Conservation (phyloP, 768 basidiomycete genomes). For the Pulveroboletus ravenelii region DNA sequence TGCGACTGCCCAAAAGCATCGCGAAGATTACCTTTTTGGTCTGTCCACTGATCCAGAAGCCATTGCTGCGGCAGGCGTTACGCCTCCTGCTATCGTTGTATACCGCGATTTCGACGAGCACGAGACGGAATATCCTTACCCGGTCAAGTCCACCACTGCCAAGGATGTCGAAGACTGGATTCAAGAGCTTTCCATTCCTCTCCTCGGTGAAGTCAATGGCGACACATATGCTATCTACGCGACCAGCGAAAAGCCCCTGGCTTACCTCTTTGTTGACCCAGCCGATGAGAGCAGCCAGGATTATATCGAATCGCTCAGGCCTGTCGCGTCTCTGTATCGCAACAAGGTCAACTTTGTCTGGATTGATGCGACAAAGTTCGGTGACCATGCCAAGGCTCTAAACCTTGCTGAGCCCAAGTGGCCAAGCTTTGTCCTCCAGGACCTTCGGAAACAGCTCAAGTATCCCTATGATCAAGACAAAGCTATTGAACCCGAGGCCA, state of each 20-base stretch:
- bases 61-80: slow-evolving; percentile 66
- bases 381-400: slow-evolving; percentile 92
- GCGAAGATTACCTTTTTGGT: slow-evolving; percentile 94
- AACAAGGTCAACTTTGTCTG: slow-evolving; percentile 94
- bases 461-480: slow-evolving; percentile 76
- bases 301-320: slow-evolving; percentile 62
- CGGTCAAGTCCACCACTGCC: slow-evolving; percentile 46
- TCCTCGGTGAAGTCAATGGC: slow-evolving; percentile 87
- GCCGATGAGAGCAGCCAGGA: slow-evolving; percentile 57
- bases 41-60: slow-evolving; percentile 66
- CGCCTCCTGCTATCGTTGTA: slow-evolving; percentile 80
- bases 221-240: slow-evolving; percentile 93
- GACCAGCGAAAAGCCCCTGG: slow-evolving; percentile 76
- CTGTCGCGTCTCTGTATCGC: slow-evolving; percentile 78
- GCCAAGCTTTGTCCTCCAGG: slow-evolving; percentile 94
- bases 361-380: slow-evolving; percentile 94
- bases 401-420: slow-evolving; percentile 83
- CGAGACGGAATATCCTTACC: slow-evolving; percentile 60
- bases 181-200: slow-evolving; percentile 76
- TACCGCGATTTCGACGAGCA: slow-evolving; percentile 94
- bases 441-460: slow-evolving; percentile 79
- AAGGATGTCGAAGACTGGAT: slow-evolving; percentile 75
- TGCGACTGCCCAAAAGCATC: slow-evolving; percentile 76
- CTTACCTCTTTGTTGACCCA: slow-evolving; percentile 93
- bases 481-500: slow-evolving; percentile 51